Percentiles rank a stretch among this genome's conserved stretches.
phyloP scores from a whole-genome alignment of 2,329 filamentous ascomycete genomes.

The Podosphaera xanthii region DNA sequence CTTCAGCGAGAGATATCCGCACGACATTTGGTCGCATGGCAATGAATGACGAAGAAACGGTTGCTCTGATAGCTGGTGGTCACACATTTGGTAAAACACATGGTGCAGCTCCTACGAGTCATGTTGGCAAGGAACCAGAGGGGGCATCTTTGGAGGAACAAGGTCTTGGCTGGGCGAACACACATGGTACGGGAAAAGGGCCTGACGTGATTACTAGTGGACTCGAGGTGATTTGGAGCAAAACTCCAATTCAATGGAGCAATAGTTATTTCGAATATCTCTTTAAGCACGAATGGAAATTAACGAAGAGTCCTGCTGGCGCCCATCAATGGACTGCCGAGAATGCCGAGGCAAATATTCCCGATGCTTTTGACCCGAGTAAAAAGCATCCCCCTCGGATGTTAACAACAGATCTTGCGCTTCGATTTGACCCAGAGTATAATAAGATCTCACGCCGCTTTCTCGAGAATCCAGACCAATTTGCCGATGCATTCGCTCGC shows the following conservation, averaged over 20 bases:
- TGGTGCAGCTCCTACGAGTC: conserved; percentile 30
- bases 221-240: conserved; percentile 61
- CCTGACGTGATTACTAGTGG: conserved; percentile 52
- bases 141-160: conserved; percentile 39
- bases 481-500: conserved; percentile 44
- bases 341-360: conserved; percentile 41
- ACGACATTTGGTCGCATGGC: conserved; percentile 57
- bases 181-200: conserved; percentile 41
- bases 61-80: conserved; percentile 55
- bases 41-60: conserved; percentile 67
- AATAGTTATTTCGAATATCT: conserved; percentile 54
- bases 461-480: conserved; percentile 43
- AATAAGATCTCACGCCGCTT: conserved; percentile 55
- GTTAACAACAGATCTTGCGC: conserved; percentile 52
- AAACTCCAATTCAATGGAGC: conserved; percentile 54
- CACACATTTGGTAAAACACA: conserved; percentile 68
- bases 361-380: conserved; percentile 34
- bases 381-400: conserved; percentile 57
- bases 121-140: conserved; percentile 45
- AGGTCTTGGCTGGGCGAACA: conserved; percentile 52
- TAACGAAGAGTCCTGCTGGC: conserved; percentile 51
- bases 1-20: conserved; percentile 49
- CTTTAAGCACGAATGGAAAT: conserved; percentile 59
- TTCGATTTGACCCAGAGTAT: conserved; percentile 48
- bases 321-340: conserved; percentile 60